phyloP scores from a whole-genome alignment of 495 filamentous ascomycete genomes.

The Penicillium robsamsonii region DNA sequence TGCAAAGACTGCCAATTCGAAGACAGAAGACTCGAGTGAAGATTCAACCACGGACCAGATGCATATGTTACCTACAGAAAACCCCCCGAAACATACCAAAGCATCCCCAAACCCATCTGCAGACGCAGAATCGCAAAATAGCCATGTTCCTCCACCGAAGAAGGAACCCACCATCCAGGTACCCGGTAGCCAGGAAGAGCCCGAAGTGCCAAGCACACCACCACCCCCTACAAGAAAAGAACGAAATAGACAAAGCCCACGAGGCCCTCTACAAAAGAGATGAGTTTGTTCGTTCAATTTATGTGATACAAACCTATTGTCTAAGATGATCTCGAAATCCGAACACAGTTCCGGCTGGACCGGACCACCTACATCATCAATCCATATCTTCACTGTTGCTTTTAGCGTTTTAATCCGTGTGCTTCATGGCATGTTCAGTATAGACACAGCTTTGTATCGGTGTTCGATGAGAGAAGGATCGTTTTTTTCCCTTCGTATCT shows the following conservation, averaged over 20 bases:
- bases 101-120: neutral
- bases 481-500: neutral
- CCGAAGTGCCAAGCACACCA: neutral
- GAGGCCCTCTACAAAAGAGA: slow-evolving; percentile 1
- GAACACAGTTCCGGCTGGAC: neutral
- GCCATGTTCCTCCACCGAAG: neutral
- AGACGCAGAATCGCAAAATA: neutral
- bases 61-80: neutral
- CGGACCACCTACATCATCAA: neutral
- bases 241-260: slow-evolving; percentile 11
- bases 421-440: neutral
- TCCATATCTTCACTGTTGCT: neutral
- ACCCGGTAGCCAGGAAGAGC: slow-evolving; percentile 7
- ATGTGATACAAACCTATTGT: neutral
- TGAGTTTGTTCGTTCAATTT: neutral
- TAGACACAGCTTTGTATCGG: neutral
- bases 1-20: neutral
- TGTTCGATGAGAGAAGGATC: neutral
- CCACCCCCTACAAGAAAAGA: neutral
- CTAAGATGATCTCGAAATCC: neutral
- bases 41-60: slow-evolving; percentile 4
- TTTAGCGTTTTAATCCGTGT: neutral
- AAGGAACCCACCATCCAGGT: slow-evolving; percentile 3
- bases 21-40: neutral
- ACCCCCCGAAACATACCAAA: neutral